phyloP scores from a whole-genome alignment of 306 rosid genomes.

The Senna siamea region DNA sequence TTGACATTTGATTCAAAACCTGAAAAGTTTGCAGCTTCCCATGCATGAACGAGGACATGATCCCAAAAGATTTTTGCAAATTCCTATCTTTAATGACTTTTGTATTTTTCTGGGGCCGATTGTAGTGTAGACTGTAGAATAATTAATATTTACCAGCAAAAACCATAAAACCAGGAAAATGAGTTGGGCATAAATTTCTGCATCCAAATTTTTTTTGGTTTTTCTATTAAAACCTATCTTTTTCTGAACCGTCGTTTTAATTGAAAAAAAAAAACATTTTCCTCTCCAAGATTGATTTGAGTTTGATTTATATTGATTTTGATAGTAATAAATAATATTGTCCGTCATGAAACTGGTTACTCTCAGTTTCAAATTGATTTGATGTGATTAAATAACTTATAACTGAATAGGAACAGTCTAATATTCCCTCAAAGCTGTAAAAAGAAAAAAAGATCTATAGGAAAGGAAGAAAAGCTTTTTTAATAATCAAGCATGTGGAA shows the following conservation, averaged over 20 bases:
- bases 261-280: no score
- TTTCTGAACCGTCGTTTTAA: no score
- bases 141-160: no score
- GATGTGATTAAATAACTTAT: background rate
- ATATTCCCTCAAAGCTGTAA: background rate
- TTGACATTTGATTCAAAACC: no score
- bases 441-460: no score
- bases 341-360: no score
- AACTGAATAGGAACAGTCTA: background rate
- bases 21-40: background rate
- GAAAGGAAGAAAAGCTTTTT: constrained; percentile 23
- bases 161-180: background rate
- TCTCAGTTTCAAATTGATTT: background rate
- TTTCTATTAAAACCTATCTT: background rate
- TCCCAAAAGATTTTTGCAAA: no score
- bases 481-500: background rate
- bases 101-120: constrained; percentile 29
- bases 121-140: no score
- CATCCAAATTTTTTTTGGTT: constrained; percentile 23
- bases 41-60: constrained; percentile 47
- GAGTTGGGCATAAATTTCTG: background rate
- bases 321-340: constrained; percentile 12
- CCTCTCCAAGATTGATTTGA: no score
- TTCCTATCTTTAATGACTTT: background rate
- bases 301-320: constrained; percentile 24